Evolutionary conservation across 2,329 filamentous ascomycete genomes (phyloP).

Genomic region (Aspergillus tubingensis): DNA sequence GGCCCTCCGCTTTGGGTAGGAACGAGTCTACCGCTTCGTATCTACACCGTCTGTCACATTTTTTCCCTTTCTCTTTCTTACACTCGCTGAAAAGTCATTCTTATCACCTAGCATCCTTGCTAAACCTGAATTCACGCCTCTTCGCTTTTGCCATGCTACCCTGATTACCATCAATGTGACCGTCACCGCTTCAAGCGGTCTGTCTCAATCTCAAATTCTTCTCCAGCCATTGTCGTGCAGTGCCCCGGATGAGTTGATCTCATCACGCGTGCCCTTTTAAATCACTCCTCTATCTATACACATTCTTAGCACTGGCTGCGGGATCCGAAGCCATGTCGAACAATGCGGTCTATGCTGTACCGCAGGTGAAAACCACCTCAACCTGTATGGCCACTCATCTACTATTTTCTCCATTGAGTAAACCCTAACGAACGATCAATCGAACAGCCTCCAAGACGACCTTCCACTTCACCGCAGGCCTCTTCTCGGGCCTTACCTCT

Average conservation of each 20-base stretch:
- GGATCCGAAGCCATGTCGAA: slow-evolving; percentile 30
- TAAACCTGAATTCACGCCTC: not conserved
- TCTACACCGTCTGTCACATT: slow-evolving; percentile 7
- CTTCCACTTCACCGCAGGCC: slow-evolving; percentile 86
- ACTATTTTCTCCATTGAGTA: not conserved
- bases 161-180: slow-evolving; percentile 3
- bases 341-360: slow-evolving; percentile 31
- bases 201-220: slow-evolving; percentile 5
- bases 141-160: slow-evolving; percentile 12
- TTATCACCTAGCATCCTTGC: not conserved
- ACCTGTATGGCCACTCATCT: slow-evolving; percentile 28
- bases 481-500: slow-evolving; percentile 82
- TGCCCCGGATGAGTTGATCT: slow-evolving; percentile 3
- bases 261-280: not conserved
- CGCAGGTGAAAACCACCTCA: slow-evolving; percentile 34
- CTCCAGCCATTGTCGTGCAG: not conserved
- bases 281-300: not conserved
- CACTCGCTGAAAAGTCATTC: not conserved
- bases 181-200: slow-evolving; percentile 13
- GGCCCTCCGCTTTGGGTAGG: slow-evolving; percentile 12
- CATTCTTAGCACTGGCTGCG: slow-evolving; percentile 11
- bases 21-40: not conserved
- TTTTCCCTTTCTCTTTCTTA: not conserved
- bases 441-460: slow-evolving; percentile 46
- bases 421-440: not conserved